phyloP scores from a whole-genome alignment of 2,329 filamentous ascomycete genomes.

The Penicillium sp. region DNA sequence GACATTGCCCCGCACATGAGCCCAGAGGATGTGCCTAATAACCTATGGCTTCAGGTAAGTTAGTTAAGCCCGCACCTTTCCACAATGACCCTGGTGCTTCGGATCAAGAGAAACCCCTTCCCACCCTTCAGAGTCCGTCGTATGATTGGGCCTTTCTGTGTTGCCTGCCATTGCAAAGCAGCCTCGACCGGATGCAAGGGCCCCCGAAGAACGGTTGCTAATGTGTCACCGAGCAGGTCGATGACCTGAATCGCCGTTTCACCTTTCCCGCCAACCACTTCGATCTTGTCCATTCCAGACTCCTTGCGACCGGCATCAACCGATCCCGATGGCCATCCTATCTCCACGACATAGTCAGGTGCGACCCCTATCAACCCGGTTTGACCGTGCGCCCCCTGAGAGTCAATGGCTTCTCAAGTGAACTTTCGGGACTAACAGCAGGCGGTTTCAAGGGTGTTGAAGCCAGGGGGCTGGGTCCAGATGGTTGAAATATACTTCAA shows the following conservation, averaged over 20 bases:
- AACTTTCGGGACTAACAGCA: conserved; percentile 9
- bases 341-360: conserved; percentile 69
- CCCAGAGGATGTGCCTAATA: conserved; percentile 64
- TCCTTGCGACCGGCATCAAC: conserved; percentile 64
- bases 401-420: not conserved
- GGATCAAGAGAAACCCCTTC: not conserved
- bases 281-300: conserved; percentile 78
- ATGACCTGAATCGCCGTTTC: conserved; percentile 69
- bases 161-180: not conserved
- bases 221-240: conserved; percentile 49
- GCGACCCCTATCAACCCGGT: conserved; percentile 17
- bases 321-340: conserved; percentile 72
- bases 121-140: not conserved
- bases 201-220: conserved; percentile 15
- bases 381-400: not conserved
- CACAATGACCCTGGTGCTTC: not conserved
- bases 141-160: not conserved
- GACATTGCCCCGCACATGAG: conserved; percentile 72
- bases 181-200: not conserved
- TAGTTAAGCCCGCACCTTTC: conserved; percentile 3
- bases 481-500: conserved; percentile 87
- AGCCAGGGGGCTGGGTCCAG: conserved; percentile 80
- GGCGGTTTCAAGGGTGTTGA: conserved; percentile 49
- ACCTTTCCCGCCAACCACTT: conserved; percentile 72
- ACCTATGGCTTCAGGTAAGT: conserved; percentile 66